These are phyloP conservation scores for Fraxinus sp. DNA, from an alignment of 305 asterid species.

Conservation along the genomic window DNA sequence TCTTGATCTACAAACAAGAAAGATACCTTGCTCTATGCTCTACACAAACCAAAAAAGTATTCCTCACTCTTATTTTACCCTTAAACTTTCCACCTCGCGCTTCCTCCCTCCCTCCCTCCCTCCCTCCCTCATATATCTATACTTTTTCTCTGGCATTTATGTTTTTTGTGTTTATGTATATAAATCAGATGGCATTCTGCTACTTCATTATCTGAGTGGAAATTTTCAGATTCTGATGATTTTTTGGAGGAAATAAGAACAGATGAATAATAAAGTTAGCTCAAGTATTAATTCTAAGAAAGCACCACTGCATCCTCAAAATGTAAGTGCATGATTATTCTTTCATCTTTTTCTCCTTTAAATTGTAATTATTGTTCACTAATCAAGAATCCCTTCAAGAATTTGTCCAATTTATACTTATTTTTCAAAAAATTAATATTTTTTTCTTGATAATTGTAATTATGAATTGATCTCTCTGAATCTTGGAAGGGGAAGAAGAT, in stretches of 20 bases:
- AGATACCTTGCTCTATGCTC: conserved; percentile 48
- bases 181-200: conserved; percentile 18
- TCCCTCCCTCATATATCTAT: neutral
- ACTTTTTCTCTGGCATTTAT: conserved; percentile 16
- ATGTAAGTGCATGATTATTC: conserved; percentile 41
- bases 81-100: conserved; percentile 37
- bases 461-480: conserved; percentile 20
- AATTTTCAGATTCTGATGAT: conserved; percentile 31
- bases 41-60: conserved; percentile 9
- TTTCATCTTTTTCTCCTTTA: neutral
- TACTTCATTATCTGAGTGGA: conserved; percentile 16
- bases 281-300: conserved; percentile 41
- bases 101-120: neutral
- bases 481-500: conserved; percentile 49
- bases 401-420: neutral
- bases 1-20: conserved; percentile 31
- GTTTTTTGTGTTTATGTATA: conserved; percentile 4
- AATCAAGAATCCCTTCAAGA: neutral
- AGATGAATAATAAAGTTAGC: conserved; percentile 46
- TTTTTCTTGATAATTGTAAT: neutral
- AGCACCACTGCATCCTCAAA: conserved; percentile 52
- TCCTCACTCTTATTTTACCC: conserved; percentile 27
- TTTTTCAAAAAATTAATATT: conserved; percentile 19
- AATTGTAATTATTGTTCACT: neutral
- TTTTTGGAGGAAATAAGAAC: conserved; percentile 22